Evolutionary conservation across 2,329 filamentous ascomycete genomes (phyloP).

Genomic region (Xylogone sp.): DNA sequence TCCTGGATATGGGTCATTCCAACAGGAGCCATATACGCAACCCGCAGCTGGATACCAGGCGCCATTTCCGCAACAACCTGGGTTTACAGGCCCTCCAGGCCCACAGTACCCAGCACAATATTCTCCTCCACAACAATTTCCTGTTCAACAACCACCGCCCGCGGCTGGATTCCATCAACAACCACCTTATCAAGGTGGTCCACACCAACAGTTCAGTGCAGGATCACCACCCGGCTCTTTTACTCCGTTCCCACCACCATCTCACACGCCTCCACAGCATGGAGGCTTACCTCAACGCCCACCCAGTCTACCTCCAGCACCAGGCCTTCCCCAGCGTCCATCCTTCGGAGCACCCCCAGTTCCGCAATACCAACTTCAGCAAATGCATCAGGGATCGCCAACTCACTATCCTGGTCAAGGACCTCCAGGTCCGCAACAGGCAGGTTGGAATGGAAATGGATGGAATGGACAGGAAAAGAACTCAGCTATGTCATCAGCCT

Average conservation of each 20-base stretch:
- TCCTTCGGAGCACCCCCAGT: constrained; percentile 48
- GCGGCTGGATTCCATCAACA: constrained; percentile 23
- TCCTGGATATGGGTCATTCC: constrained; percentile 29
- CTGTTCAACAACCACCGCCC: constrained; percentile 27
- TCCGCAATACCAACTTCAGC: constrained; percentile 46
- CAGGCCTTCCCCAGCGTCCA: constrained; percentile 58
- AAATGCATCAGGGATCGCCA: constrained; percentile 49
- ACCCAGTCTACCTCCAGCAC: constrained; percentile 49
- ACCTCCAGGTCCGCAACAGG: constrained; percentile 18
- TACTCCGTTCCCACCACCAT: constrained; percentile 36
- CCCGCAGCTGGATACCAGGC: constrained; percentile 38
- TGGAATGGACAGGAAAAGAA: constrained; percentile 33
- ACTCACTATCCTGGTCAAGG: constrained; percentile 18
- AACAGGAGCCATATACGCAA: constrained; percentile 31
- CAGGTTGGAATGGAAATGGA: constrained; percentile 31
- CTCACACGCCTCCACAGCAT: constrained; percentile 32
- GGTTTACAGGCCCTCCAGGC: constrained; percentile 29
- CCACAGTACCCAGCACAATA: constrained; percentile 27
- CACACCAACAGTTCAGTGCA: constrained; percentile 33
- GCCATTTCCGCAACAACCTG: constrained; percentile 30
- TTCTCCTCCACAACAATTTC: constrained; percentile 26
- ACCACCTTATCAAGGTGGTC: constrained; percentile 22
- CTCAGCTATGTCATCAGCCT: constrained; percentile 33
- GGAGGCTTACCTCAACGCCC: constrained; percentile 44
- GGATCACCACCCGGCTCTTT: constrained; percentile 37